Percentiles rank a stretch among this genome's conserved stretches.
Conservation (phyloP, 2,329 filamentous ascomycete species). For the Lojkania enalia region DNA sequence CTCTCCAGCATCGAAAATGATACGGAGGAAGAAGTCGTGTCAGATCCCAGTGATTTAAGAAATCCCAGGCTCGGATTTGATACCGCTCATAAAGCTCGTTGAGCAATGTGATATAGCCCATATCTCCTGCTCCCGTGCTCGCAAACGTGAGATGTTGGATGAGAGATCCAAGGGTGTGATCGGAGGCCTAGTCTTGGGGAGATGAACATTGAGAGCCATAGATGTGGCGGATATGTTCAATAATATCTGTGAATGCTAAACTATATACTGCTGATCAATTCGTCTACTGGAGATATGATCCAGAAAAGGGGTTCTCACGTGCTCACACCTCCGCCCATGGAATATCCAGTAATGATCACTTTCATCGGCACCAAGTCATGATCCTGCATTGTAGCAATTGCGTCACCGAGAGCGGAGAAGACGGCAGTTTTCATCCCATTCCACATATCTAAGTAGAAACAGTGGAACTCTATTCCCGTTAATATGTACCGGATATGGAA, state of each 20-base stretch:
- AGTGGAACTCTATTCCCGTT: conserved; percentile 15
- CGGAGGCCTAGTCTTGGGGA: not conserved
- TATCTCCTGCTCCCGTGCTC: conserved; percentile 13
- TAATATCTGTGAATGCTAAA: conserved; percentile 17
- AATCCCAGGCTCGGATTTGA: conserved; percentile 16
- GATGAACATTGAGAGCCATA: conserved; percentile 10
- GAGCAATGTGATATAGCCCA: conserved; percentile 16
- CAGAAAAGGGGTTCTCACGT: conserved; percentile 5
- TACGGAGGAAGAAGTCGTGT: conserved; percentile 8
- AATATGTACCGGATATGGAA: conserved; percentile 14
- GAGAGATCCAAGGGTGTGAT: conserved; percentile 5
- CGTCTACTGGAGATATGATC: not conserved
- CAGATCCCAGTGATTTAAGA: conserved; percentile 10
- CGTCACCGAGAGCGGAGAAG: conserved; percentile 6
- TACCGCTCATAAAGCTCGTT: conserved; percentile 14
- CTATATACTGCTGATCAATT: conserved; percentile 1
- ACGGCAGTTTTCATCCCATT: conserved; percentile 12
- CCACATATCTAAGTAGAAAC: conserved; percentile 18
- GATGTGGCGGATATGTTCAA: conserved; percentile 10
- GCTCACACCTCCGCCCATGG: conserved; percentile 16
- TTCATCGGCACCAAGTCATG: conserved; percentile 7
- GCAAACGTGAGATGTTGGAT: conserved; percentile 17
- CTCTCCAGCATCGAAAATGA: conserved; percentile 16
- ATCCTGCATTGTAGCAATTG: conserved; percentile 5
- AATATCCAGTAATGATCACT: conserved; percentile 15